Evolutionary conservation across 164 flowering plant species (phyloP), one percentile per base, ranked within the genome.

Genomic region (Stephania cephalantha): DNA sequence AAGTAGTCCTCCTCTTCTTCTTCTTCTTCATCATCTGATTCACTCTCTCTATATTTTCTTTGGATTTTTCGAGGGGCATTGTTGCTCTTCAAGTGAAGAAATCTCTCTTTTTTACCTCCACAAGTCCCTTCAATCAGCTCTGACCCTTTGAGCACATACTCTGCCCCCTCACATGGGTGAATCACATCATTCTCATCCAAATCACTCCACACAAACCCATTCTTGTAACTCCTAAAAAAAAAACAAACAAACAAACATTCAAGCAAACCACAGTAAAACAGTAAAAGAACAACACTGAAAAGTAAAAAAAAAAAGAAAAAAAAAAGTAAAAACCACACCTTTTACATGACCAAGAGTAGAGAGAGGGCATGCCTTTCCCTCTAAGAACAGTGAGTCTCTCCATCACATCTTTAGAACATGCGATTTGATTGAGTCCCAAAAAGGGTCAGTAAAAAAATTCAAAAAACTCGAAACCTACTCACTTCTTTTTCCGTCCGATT

Each of bases 261-360:
- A n/a, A n/a, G n/a, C 17, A 46, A 20, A 20, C 72, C 30, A 9
- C 6, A 9, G 3, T 9, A 48, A 53, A 30, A 13, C 11, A 64
- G n/a, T 63, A 1, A n/a, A n/a, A 18, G n/a, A n/a, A 30, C 22
- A 53, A 63, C 17, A 53, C 3, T 17, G 64, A 17, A 58, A 58
- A 58, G 22, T 6, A 35, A n/a, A n/a, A n/a, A n/a, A n/a, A n/a
- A n/a, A n/a, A n/a, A n/a, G n/a, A 53, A 53, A 5, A 53, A 18
- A 9, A 50, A 25, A n/a, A 7, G 45, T 10, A 18, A 73, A 11
- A 48, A 29, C 4, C 61, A 20, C 70, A 91, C 98, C 97, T 92
- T 84, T 94, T 94, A 83, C 93, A 90, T 58, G 97, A 91, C 98
- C 98, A 95, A 12, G 98, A 91, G 77, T 90, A 95, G 29, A 88